Evolutionary conservation across 106 monocot species (phyloP).

Genomic region (Allium sativum): DNA sequence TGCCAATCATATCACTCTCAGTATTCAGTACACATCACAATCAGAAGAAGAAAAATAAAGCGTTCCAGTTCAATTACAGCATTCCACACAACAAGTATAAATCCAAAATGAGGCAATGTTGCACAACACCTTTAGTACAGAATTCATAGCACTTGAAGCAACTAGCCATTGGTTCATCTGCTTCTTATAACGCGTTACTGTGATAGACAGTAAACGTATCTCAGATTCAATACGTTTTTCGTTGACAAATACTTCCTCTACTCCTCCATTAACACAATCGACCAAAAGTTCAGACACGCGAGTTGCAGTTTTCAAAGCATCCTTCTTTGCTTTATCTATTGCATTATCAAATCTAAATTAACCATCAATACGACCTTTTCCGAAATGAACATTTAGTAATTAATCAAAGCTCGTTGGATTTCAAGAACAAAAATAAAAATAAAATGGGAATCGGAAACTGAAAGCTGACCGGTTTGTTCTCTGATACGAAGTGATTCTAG

Average conservation of each 20-base stretch:
- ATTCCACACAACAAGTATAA: not conserved
- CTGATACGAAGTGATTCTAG: conserved; percentile 17
- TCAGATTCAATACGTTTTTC: conserved; percentile 75
- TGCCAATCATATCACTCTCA: conserved; percentile 10
- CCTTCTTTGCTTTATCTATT: conserved; percentile 72
- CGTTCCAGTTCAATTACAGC: not conserved
- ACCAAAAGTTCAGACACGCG: conserved; percentile 75
- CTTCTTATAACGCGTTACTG: conserved; percentile 41
- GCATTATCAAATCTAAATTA: too few relatives aligned
- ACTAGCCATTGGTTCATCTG: conserved; percentile 80
- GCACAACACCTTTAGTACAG: conserved; percentile 54
- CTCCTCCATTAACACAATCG: conserved; percentile 59
- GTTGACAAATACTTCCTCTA: conserved; percentile 60
- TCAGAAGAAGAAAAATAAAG: not conserved
- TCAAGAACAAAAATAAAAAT: too few relatives aligned
- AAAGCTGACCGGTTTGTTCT: conserved; percentile 31
- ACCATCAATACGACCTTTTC: too few relatives aligned
- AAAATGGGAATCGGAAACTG: too few relatives aligned
- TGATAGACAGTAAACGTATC: conserved; percentile 50
- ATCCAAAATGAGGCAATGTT: not conserved
- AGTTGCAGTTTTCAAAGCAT: conserved; percentile 43
- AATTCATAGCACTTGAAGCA: conserved; percentile 55
- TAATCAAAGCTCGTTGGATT: too few relatives aligned
- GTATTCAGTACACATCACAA: not conserved
- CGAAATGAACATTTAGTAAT: too few relatives aligned